A percentile compares a stretch with the other conserved stretches of the same genome.
phyloP scores from a whole-genome alignment of 345 rosid species.

The Populus pruinosa region DNA sequence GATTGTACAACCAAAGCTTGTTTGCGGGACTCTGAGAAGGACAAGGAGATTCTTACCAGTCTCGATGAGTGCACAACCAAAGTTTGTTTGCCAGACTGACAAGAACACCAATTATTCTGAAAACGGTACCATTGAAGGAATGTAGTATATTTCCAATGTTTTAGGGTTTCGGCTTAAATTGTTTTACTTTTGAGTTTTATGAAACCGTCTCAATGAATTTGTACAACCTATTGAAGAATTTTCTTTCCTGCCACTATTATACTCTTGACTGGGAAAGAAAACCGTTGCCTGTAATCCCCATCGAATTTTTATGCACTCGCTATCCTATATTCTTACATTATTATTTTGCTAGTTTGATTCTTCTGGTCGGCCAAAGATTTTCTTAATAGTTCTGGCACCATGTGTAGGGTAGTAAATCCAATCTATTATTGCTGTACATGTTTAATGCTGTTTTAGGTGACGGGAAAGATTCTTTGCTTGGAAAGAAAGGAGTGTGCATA shows the following conservation, averaged over 20 bases:
- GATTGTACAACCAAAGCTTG: slow-evolving; percentile 26
- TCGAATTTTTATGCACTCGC: neutral
- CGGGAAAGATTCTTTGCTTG: neutral
- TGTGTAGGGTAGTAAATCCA: neutral
- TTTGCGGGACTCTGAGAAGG: slow-evolving; percentile 23
- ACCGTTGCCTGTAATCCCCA: neutral
- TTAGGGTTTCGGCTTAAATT: neutral
- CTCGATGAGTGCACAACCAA: slow-evolving; percentile 38
- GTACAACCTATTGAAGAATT: neutral
- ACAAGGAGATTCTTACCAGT: slow-evolving; percentile 40
- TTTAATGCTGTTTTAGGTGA: neutral
- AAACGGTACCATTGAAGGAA: slow-evolving; percentile 13
- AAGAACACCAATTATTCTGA: slow-evolving; percentile 12
- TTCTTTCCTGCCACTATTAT: neutral
- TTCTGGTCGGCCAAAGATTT: no score
- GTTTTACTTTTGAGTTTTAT: neutral
- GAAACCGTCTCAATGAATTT: slow-evolving; percentile 1
- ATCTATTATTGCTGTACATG: neutral
- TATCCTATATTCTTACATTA: neutral
- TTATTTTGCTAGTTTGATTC: neutral
- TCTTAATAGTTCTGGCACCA: neutral
- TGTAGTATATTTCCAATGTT: neutral
- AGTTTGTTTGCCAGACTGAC: slow-evolving; percentile 16
- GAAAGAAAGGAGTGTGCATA: neutral
- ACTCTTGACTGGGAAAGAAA: neutral